phyloP scores from a whole-genome alignment of 2,329 filamentous ascomycete genomes.

The Orbilia quercus region DNA sequence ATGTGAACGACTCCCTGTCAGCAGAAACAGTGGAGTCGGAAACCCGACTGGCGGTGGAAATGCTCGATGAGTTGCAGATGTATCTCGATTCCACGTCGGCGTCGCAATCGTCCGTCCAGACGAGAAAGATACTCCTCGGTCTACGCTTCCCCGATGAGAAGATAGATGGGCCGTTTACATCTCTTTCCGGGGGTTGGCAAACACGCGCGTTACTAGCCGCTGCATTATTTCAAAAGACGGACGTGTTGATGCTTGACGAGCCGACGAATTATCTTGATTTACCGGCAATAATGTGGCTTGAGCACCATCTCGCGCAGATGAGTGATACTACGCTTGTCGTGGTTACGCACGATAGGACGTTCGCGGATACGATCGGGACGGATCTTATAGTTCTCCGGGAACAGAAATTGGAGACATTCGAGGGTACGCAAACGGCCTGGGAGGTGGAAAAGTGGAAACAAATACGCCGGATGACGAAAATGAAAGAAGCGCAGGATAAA shows the following conservation, averaged over 20 bases:
- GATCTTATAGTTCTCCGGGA: conserved; percentile 82
- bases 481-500: conserved; percentile 84
- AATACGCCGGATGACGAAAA: conserved; percentile 74
- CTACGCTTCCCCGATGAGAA: conserved; percentile 76
- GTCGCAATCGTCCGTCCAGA: conserved; percentile 61
- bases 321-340: conserved; percentile 75
- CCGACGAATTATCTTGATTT: conserved; percentile 89
- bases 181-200: conserved; percentile 80
- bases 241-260: conserved; percentile 84
- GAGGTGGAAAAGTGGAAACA: conserved; percentile 76
- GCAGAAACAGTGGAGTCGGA: conserved; percentile 71
- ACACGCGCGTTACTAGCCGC: conserved; percentile 76
- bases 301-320: conserved; percentile 74
- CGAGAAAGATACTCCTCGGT: conserved; percentile 74
- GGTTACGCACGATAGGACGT: conserved; percentile 86
- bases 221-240: conserved; percentile 76
- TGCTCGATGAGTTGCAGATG: conserved; percentile 76
- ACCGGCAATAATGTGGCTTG: conserved; percentile 84
- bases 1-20: conserved; percentile 69
- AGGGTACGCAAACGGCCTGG: conserved; percentile 78
- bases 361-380: conserved; percentile 78
- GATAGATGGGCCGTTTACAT: conserved; percentile 71
- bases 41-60: conserved; percentile 75
- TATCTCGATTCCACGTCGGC: conserved; percentile 70
- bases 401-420: conserved; percentile 77